Evolutionary conservation across 2,329 filamentous ascomycete species (phyloP).

Genomic region (Aspergillus sp.): DNA sequence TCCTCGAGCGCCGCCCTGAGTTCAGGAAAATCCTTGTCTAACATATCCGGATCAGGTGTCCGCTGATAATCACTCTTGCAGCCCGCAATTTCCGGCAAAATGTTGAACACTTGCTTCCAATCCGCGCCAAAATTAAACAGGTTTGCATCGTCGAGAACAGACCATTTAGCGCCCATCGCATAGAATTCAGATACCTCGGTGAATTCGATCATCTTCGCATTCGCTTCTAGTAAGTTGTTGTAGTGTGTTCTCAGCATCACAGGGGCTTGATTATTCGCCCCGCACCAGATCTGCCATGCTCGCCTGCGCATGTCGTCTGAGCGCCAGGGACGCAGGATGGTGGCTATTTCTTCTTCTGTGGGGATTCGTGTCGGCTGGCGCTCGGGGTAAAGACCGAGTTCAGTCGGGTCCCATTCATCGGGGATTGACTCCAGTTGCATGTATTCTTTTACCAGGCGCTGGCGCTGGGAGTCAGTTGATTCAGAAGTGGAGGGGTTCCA

Average conservation of each 20-base stretch:
- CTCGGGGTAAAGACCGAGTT: background rate
- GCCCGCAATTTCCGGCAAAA: slow-evolving; percentile 2
- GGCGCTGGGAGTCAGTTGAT: background rate
- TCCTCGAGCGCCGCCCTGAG: background rate
- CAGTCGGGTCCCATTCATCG: background rate
- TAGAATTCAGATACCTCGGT: background rate
- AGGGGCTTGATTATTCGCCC: background rate
- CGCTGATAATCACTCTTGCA: background rate
- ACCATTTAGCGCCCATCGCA: background rate
- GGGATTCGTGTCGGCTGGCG: background rate
- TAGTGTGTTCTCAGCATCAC: slow-evolving; percentile 5
- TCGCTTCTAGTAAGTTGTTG: too few relatives aligned
- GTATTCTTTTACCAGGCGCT: background rate
- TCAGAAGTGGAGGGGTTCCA: slow-evolving; percentile 2
- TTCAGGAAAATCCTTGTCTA: background rate
- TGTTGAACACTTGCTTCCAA: slow-evolving; percentile 3
- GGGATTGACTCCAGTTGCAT: slow-evolving; percentile 2
- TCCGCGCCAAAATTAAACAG: slow-evolving; percentile 4
- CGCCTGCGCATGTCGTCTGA: slow-evolving; percentile 3
- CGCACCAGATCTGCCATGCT: slow-evolving; percentile 4
- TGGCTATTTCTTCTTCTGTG: slow-evolving; percentile 1
- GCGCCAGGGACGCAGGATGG: slow-evolving; percentile 9
- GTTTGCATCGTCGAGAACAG: background rate
- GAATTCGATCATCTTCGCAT: background rate
- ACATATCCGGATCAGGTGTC: too few relatives aligned